Conservation (phyloP, 805 yeast genomes). For the Kazachstania kunashirensis region DNA sequence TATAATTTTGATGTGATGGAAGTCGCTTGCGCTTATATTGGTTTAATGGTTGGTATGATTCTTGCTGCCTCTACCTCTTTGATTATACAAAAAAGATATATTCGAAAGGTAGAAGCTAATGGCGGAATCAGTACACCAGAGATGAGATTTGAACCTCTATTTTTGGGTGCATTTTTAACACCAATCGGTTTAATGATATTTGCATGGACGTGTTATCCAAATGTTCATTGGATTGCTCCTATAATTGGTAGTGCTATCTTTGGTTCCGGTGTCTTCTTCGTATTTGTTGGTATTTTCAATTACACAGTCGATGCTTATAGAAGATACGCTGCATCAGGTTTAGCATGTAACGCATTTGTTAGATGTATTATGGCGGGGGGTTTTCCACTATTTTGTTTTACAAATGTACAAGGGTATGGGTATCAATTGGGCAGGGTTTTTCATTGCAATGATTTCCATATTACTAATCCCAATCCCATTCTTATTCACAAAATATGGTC, state of each 20-base stretch:
- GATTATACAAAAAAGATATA: constrained; percentile 35
- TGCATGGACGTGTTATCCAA: constrained; percentile 56
- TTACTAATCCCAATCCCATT: constrained; percentile 48
- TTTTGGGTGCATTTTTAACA: constrained; percentile 53
- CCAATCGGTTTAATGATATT: constrained; percentile 66
- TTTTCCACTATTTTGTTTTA: constrained; percentile 47
- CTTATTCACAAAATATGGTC: constrained; percentile 42
- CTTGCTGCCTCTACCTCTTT: constrained; percentile 38
- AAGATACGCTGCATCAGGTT: constrained; percentile 42
- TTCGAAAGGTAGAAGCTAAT: constrained; percentile 36
- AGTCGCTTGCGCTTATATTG: constrained; percentile 57
- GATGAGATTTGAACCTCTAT: constrained; percentile 46
- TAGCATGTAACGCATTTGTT: constrained; percentile 43
- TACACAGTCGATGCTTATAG: constrained; percentile 59
- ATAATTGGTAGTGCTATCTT: constrained; percentile 63
- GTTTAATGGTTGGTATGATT: constrained; percentile 44
- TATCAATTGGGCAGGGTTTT: constrained; percentile 47
- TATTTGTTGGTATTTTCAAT: constrained; percentile 56
- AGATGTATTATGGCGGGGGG: constrained; percentile 47
- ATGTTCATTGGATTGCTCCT: constrained; percentile 67
- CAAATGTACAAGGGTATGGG: constrained; percentile 50
- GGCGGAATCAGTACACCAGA: constrained; percentile 50
- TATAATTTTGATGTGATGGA: constrained; percentile 44
- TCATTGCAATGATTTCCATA: constrained; percentile 42
- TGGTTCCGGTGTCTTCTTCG: constrained; percentile 58